phyloP scores from a whole-genome alignment of 2,329 filamentous ascomycete genomes.

The Monosporascus sp. region DNA sequence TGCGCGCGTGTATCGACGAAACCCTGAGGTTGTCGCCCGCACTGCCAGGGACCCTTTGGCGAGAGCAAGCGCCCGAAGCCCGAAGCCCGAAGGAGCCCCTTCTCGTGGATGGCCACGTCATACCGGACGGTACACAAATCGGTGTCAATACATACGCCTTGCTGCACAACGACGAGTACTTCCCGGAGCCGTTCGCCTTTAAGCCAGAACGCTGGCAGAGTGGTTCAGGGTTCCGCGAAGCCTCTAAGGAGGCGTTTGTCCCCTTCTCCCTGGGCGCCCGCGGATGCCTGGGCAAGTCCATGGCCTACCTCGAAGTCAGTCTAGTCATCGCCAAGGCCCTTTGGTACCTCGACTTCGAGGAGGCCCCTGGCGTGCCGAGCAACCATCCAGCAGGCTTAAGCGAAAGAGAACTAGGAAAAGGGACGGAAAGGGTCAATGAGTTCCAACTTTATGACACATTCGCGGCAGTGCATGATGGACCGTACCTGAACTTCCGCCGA shows the following conservation, averaged over 20 bases:
- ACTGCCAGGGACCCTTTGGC: not conserved
- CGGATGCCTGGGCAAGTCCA: not conserved
- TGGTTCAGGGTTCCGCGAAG: not conserved
- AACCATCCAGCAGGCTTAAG: no score
- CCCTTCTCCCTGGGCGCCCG: slow-evolving; percentile 2
- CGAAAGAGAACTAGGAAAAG: not conserved
- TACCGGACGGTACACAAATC: not conserved
- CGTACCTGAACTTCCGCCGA: no score
- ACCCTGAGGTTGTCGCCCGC: not conserved
- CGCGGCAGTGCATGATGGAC: not conserved
- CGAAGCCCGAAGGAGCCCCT: not conserved
- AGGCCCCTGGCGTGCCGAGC: no score
- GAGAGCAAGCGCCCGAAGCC: not conserved
- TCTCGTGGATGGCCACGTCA: not conserved
- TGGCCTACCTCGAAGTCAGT: not conserved
- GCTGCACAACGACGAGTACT: not conserved
- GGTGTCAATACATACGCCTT: not conserved
- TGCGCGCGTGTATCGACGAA: not conserved
- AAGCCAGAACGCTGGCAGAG: not conserved
- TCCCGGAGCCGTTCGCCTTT: not conserved
- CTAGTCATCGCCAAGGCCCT: not conserved
- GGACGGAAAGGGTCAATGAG: not conserved
- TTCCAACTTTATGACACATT: not conserved
- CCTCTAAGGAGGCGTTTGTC: slow-evolving; percentile 1
- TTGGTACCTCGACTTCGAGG: not conserved